Base-by-base conservation (phyloP, 441 rosid genomes). In the Adansonia rubrostipa region DNA sequence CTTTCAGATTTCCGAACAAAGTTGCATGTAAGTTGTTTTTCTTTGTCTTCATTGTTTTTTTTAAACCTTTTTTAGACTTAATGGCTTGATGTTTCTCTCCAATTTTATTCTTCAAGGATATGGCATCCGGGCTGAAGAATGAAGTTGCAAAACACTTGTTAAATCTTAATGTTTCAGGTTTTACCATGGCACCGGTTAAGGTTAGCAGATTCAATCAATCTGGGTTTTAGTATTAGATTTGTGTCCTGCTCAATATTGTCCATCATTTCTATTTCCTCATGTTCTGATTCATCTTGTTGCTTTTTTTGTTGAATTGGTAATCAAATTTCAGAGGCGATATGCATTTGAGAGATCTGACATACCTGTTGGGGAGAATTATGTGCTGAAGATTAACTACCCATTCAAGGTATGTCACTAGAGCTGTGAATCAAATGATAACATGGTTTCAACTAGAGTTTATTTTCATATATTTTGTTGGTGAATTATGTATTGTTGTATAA, bases 151-250 rank as follows among this genome's bases (percentile, higher is more conserved):
- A 86, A 77, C 91, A 91, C 74, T 76, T 96, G 84, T 67, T 91
- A 74, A 85, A 85, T 44, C 95, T 88, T 79, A 89, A 91, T 79
- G 95, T 94, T 82, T 89, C 98, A 82, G 89, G 85, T 84, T 94
- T 88, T 88, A 92, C 89, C 88, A 89, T 93, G 96, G 74, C 93
- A 62, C 94, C 88, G 10, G 98, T 91, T 70, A 96, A 93, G 99
- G 99, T 94, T 84, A 81, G 92, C 24, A 53, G 40, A 82, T 84
- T 36, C 36, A 69, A 44, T 78, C 67, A 47, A 66, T 75, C 60
- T 53, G 62, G 51, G 42, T 57, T 66, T 74, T 53, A 63, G 33
- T 80, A n/a, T 48, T 71, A 47, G 11, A 48, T 69, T 60, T 45
- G 17, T 19, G 20, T 19, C 73, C 36, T 47, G 51, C 45, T 72